Percentiles rank a stretch among this genome's conserved stretches.
phyloP scores from a whole-genome alignment of 2,329 filamentous ascomycete species.

The Fusarium succisae region DNA sequence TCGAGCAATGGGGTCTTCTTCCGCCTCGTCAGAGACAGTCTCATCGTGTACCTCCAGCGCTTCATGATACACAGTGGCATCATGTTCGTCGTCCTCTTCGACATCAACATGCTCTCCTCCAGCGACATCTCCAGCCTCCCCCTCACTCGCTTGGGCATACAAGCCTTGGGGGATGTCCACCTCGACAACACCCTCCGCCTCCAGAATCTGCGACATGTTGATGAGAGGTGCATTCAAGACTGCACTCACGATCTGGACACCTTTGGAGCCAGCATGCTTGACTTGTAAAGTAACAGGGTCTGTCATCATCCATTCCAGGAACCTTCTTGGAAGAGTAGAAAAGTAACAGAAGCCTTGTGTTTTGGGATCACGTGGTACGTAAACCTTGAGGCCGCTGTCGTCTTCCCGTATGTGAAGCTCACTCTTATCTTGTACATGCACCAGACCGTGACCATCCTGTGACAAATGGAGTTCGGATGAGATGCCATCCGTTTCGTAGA shows the following conservation, averaged over 20 bases:
- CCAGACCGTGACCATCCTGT: constrained; percentile 37
- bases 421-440: constrained; percentile 28
- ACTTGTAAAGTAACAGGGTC: constrained; percentile 24
- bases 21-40: background rate
- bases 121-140: background rate
- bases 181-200: constrained; percentile 34
- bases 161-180: background rate
- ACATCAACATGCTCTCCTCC: background rate
- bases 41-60: background rate
- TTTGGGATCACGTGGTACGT: constrained; percentile 44
- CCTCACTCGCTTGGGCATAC: background rate
- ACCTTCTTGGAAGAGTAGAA: constrained; percentile 36
- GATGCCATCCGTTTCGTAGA: constrained; percentile 47
- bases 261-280: background rate
- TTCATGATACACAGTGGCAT: background rate
- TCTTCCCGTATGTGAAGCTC: constrained; percentile 46
- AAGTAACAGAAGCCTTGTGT: constrained; percentile 44
- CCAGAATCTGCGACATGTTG: constrained; percentile 28
- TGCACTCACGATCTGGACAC: constrained; percentile 15
- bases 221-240: constrained; percentile 30
- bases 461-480: constrained; percentile 40
- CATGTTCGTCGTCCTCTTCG: background rate
- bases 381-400: constrained; percentile 37
- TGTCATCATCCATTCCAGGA: constrained; percentile 50
- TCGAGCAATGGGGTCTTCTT: background rate